These are phyloP conservation scores for Schizochytrium sp. DNA, from an alignment of 108 stramenopile species.

Conservation along the genomic window DNA sequence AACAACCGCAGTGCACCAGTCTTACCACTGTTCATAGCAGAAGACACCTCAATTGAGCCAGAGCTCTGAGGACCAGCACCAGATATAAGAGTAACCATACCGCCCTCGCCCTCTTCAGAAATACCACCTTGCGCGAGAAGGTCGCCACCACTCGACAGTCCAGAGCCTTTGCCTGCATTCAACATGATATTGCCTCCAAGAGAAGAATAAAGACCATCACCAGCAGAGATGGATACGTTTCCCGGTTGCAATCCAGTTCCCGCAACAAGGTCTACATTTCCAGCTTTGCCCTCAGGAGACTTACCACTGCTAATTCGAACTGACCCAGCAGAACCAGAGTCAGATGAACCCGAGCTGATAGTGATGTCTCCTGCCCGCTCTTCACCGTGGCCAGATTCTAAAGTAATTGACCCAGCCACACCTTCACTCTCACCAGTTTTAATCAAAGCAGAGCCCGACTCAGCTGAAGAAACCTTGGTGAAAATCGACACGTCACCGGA, in stretches of 20 bases:
- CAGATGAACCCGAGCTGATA: background rate
- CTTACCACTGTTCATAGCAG: background rate
- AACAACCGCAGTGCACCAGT: background rate
- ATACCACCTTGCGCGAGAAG: background rate
- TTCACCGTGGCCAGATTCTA: background rate
- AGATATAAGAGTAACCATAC: background rate
- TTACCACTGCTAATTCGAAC: conserved; percentile 15
- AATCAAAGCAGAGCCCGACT: background rate
- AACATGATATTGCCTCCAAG: background rate
- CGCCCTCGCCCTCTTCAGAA: background rate
- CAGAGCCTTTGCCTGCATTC: background rate
- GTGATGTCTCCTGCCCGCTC: conserved; percentile 20
- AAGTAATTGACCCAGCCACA: conserved; percentile 4
- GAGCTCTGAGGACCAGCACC: background rate
- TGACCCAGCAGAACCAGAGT: background rate
- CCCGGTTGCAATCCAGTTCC: background rate
- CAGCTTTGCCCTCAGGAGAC: background rate
- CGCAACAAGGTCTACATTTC: background rate
- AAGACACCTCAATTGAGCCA: background rate
- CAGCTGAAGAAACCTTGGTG: background rate
- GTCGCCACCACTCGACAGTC: background rate
- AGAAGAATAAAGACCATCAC: background rate
- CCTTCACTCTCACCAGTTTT: background rate
- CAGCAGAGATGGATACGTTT: background rate
- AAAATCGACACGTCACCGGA: conserved; percentile 10